Percentiles rank a stretch among this genome's conserved stretches.
These are phyloP conservation scores for Dalechampia spathulata DNA, from an alignment of 441 rosid species.

Conservation along the genomic window DNA sequence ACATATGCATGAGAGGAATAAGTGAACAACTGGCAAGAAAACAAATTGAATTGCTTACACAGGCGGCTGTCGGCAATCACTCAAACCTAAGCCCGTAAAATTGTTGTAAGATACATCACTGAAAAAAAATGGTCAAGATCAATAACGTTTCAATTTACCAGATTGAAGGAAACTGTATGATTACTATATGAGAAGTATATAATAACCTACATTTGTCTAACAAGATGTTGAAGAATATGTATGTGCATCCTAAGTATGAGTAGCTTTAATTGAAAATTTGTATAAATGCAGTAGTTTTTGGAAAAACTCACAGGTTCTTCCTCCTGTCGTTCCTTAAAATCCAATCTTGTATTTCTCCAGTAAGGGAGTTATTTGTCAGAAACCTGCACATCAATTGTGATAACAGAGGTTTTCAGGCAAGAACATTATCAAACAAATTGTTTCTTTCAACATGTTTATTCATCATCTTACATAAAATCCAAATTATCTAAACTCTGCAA, in stretches of 20 bases:
- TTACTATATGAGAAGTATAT: not conserved
- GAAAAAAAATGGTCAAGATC: conserved; percentile 13
- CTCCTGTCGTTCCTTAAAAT: conserved; percentile 14
- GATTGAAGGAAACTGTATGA: not conserved
- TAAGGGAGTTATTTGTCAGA: conserved; percentile 60
- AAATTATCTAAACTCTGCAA: conserved; percentile 11
- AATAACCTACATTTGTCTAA: not conserved
- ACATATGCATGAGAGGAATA: not conserved
- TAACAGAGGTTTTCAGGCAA: not conserved
- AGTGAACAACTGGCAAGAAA: not conserved
- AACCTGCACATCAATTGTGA: conserved; percentile 37
- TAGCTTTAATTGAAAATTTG: not conserved
- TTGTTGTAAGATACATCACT: conserved; percentile 91
- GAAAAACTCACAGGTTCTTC: conserved; percentile 39
- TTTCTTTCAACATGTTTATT: not conserved
- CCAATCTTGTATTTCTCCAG: conserved; percentile 54
- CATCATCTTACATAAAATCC: conserved; percentile 36
- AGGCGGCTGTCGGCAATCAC: conserved; percentile 32
- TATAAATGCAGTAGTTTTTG: too few species aligned
- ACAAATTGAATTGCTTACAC: conserved; percentile 42
- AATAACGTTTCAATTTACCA: not conserved
- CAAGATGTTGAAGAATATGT: too few species aligned
- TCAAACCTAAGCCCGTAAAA: conserved; percentile 34
- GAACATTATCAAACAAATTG: not conserved
- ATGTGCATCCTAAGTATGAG: too few species aligned